Percentiles rank a stretch among this genome's conserved stretches.
Evolutionary conservation across 2,329 filamentous ascomycete genomes (phyloP).

Genomic region (Xylariaceae sp.): DNA sequence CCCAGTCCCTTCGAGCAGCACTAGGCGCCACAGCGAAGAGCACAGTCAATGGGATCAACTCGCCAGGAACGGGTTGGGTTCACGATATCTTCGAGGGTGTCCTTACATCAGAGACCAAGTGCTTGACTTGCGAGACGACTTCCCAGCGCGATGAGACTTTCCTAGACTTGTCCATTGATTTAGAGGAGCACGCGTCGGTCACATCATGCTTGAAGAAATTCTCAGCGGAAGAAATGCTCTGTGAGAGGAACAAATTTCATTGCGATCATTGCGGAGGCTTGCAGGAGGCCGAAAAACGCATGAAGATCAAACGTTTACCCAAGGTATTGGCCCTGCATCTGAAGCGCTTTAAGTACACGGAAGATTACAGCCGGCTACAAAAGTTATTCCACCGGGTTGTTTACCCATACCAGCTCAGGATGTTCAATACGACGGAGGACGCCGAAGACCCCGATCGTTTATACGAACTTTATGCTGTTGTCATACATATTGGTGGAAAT

Average conservation of each 20-base stretch:
- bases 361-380: constrained; percentile 87
- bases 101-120: constrained; percentile 92
- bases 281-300: constrained; percentile 96
- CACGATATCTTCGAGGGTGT: constrained; percentile 96
- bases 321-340: constrained; percentile 88
- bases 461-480: constrained; percentile 95
- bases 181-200: constrained; percentile 92
- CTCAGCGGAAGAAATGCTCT: constrained; percentile 97
- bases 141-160: constrained; percentile 96
- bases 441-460: constrained; percentile 88
- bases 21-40: constrained; percentile 34
- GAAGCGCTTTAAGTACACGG: constrained; percentile 98
- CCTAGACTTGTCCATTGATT: constrained; percentile 89
- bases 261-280: constrained; percentile 95
- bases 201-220: constrained; percentile 94
- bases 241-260: constrained; percentile 97
- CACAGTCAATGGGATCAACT: constrained; percentile 40
- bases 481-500: constrained; percentile 94
- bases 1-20: constrained; percentile 46
- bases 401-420: constrained; percentile 91
- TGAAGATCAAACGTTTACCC: constrained; percentile 96
- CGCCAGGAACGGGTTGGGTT: constrained; percentile 77
- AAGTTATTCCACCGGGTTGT: constrained; percentile 97
- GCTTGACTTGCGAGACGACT: constrained; percentile 90
- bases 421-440: constrained; percentile 97